Base-by-base conservation (phyloP, 129 eudicot species). In the Chrysanthemum makinoi region DNA sequence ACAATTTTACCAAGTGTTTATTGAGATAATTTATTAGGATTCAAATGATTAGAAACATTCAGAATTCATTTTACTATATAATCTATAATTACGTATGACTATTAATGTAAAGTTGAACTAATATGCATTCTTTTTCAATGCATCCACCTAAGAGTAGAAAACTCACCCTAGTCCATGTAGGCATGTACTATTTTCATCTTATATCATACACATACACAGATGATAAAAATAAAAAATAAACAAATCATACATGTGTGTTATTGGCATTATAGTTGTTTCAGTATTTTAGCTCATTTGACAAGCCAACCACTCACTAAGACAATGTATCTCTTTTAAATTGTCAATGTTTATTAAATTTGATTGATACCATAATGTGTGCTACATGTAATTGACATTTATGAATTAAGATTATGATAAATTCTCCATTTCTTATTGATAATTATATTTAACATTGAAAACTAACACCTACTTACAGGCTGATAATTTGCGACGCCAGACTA, bases 401-500 rank as follows among this genome's bases (percentile, higher is more conserved):
- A 46, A 55, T 73, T 35, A 6, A 5, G 9, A 65, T 13, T 72
- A 8, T 46, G 55, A 54, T 28, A 14, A 28, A 0, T 15, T 52
- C 30, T 53, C 17, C 28, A 26, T 51, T 66, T 56, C 17, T 28
- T 17, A 24, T 49, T 35, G 13, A 35, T 35, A 56, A 46, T 15
- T 9, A 12, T 48, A 6, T 15, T n/a, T 13, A 3, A 1, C 0
- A 6, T n/a, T 63, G 11, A 2, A 46, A 47, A 33, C 50, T 59
- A 64, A 50, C 72, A 62, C 66, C 51, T 62, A 16, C 14, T 56
- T 76, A 12, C 76, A 90, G 96, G 95, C 96, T 0, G 95, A 90
- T 73, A 79, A 73, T 75, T 71, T 87, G 76, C 75, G 96, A 78
- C 95, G 85, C 70, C 91, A 87, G 46, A 87, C 96, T 1, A 77